Evolutionary conservation across 2,329 filamentous ascomycete genomes (phyloP).

Genomic region (Sclerotinia sclerotiorum): DNA sequence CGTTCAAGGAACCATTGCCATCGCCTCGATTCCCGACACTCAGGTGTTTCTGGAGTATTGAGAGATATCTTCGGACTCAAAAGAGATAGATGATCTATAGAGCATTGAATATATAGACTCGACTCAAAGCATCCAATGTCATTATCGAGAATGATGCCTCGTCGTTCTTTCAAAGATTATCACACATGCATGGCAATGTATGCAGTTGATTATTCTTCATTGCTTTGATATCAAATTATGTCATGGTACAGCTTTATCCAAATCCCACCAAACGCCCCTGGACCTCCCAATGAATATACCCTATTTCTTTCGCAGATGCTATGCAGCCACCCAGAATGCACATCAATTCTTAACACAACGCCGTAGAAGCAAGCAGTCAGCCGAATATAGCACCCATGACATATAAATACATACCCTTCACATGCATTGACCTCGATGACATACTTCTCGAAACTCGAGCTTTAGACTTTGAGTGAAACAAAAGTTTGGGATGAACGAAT

Average conservation of each 20-base stretch:
- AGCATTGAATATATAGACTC: not conserved
- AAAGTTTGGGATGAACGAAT: slow-evolving; percentile 8
- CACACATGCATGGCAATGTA: not conserved
- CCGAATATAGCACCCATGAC: slow-evolving; percentile 26
- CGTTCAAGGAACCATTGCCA: not conserved
- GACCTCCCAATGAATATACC: not conserved
- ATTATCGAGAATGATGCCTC: not conserved
- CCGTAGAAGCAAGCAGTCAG: slow-evolving; percentile 25
- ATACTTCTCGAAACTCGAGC: slow-evolving; percentile 17
- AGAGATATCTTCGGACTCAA: not conserved
- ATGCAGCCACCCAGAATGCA: slow-evolving; percentile 27
- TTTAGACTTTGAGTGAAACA: not conserved
- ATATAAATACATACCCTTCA: slow-evolving; percentile 24
- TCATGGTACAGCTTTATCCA: slow-evolving; percentile 10
- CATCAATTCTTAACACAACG: slow-evolving; percentile 25
- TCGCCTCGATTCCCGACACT: not conserved
- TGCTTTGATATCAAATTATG: slow-evolving; percentile 15
- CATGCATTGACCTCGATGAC: slow-evolving; percentile 24
- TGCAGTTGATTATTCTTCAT: not conserved
- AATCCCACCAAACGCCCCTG: slow-evolving; percentile 7
- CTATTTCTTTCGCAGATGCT: slow-evolving; percentile 23
- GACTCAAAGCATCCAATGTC: not conserved
- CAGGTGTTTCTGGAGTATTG: not conserved
- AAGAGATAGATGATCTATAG: not conserved
- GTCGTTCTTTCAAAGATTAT: not conserved